Percentiles rank a stretch among this genome's conserved stretches.
Conservation (phyloP, 2,329 filamentous ascomycete species). For the Aspergillus luchuensis region DNA sequence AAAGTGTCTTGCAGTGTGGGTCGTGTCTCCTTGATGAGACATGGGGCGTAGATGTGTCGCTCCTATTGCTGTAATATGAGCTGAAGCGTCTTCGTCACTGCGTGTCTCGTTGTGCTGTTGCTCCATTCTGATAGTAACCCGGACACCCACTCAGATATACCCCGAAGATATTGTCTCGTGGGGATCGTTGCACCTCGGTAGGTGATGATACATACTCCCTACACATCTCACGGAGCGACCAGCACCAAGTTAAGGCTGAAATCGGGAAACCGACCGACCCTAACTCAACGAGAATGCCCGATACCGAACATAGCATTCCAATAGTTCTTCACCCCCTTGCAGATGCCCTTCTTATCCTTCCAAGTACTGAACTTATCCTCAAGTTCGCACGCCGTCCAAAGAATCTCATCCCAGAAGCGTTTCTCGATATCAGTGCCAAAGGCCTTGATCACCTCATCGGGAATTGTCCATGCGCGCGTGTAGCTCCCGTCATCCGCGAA, state of each 20-base stretch:
- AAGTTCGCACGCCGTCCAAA: constrained; percentile 42
- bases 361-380: constrained; percentile 37
- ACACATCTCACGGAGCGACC: neutral
- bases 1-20: too few relatives aligned
- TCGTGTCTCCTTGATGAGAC: too few relatives aligned
- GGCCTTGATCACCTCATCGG: constrained; percentile 30
- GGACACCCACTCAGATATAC: neutral
- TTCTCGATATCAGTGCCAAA: constrained; percentile 42
- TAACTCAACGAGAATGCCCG: neutral
- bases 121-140: neutral
- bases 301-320: constrained; percentile 38
- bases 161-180: too few relatives aligned
- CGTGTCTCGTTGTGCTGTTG: neutral
- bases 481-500: constrained; percentile 36
- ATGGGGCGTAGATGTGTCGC: too few relatives aligned
- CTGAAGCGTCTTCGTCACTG: neutral
- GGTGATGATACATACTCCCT: too few relatives aligned
- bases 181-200: neutral
- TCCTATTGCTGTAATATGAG: neutral
- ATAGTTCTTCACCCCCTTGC: constrained; percentile 35
- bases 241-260: neutral
- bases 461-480: constrained; percentile 36
- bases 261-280: neutral
- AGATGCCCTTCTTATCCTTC: constrained; percentile 36
- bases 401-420: constrained; percentile 43